Base-by-base conservation (phyloP, 1,284 basidiomycete species). In the Kwoniella shivajii region DNA sequence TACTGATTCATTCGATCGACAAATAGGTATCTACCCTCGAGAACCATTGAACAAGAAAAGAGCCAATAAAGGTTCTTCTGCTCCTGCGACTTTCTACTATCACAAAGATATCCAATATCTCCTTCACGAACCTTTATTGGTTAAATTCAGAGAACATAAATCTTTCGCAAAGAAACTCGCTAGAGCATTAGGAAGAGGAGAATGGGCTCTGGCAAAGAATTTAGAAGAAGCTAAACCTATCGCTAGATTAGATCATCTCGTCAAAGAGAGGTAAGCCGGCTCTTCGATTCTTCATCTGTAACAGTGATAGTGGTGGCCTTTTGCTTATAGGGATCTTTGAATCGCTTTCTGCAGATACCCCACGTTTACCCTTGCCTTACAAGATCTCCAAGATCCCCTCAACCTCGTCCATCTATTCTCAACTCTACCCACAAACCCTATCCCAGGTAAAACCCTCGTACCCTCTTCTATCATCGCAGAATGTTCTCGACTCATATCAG, bases 31-130 rank as follows among this genome's bases (percentile, higher is more conserved):
- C 74, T 98, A 95, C 78, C 96, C 96, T 61, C 89, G 95, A 50
- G 95, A 99, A 76, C 96, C 96, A 18, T 85, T 87, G 49, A 88
- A 86, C 79, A 86, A 86, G 74, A 99, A 98, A 78, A 88, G 88
- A 65, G 96, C 95, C 53, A 99, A 99, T 82, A 98, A 97, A 78
- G 96, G 96, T 4, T 95, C 91, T 4, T 92, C 93, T 37, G 94
- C 92, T 0, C 93, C 95, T 2, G 93, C 94, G 1, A 91, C 94
- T 5, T 99, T 99, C 81, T 99, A 99, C 82, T 98, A 98, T 78
- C 83, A 92, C 50, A 99, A 99, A 80, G 96, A 99, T 74, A 96
- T 99, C 66, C 90, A 91, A 54, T 99, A 95, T 79, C 86, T 99
- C 46, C 88, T 92, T 16, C 96, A 99, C 74, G 96, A 99, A 78